Base-by-base conservation (phyloP, 2,329 filamentous ascomycete species). In the Penicillium sp. region DNA sequence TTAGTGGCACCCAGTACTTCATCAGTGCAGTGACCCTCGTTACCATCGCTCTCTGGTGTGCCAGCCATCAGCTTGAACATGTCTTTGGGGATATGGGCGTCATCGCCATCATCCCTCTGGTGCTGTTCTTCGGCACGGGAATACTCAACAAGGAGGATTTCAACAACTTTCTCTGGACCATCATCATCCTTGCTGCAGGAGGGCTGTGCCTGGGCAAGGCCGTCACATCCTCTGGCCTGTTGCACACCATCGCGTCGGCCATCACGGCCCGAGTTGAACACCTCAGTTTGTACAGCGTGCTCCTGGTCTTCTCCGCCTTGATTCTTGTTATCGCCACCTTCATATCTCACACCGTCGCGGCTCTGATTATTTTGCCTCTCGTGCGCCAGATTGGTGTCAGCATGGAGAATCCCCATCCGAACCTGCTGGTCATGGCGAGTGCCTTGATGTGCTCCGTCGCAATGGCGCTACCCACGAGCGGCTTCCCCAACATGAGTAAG, bases 161-260 rank as follows among this genome's bases (percentile, higher is more conserved):
- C 64, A 98, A 98, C 74, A 98, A 98, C 67, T 98, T 98, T 67
- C 84, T 96, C 26, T 98, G 93, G 93, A 98, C 94, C 14, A 98
- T 98, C 67, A 96, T 98, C 68, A 97, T 98, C 58, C 83, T 98
- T 14, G 93, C 93, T 0, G 91, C 93, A 0, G 93, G 93, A 32
- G 93, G 93, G 6, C 72, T 98, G 21, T 89, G 89, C 1, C 80
- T 98, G 0, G 93, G 93, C 41, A 96, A 94, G 65, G 87, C 91
- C 0, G 93, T 98, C 43, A 91, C 89, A 49, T 93, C 87, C 0
- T 97, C 91, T 0, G 93, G 93, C 1, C 76, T 98, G 8, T 74
- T 98, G 20, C 86, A 94, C 62, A 94, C 89, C 0, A 85, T 98
- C 34, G 93, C 93, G 2, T 73, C 76, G 4, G 69, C 76, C 8